These are phyloP conservation scores for Cladorrhinum sp. DNA, from an alignment of 2,329 filamentous ascomycete genomes.

Conservation along the genomic window DNA sequence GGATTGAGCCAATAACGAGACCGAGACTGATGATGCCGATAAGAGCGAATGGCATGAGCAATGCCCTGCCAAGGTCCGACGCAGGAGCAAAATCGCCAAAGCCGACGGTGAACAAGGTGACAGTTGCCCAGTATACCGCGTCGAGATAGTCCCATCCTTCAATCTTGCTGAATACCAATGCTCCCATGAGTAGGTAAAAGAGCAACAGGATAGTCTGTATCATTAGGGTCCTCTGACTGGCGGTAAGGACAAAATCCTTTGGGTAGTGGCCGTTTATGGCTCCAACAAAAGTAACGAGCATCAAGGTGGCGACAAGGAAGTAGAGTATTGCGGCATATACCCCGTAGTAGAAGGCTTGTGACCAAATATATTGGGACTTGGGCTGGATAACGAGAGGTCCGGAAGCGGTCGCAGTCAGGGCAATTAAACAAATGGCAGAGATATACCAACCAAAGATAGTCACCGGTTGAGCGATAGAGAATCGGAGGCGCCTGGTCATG, in stretches of 20 bases:
- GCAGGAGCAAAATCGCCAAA: conserved; percentile 54
- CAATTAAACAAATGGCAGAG: conserved; percentile 62
- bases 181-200: conserved; percentile 75
- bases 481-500: conserved; percentile 76
- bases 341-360: conserved; percentile 84
- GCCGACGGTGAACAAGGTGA: conserved; percentile 64
- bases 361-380: conserved; percentile 57
- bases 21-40: conserved; percentile 81
- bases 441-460: conserved; percentile 79
- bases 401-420: conserved; percentile 63
- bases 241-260: conserved; percentile 74
- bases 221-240: conserved; percentile 82
- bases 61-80: conserved; percentile 58
- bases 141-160: conserved; percentile 77
- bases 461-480: conserved; percentile 75
- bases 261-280: conserved; percentile 68
- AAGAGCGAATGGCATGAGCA: conserved; percentile 81
- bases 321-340: conserved; percentile 78
- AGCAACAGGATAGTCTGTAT: conserved; percentile 86
- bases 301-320: conserved; percentile 71
- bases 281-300: conserved; percentile 76
- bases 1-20: conserved; percentile 77
- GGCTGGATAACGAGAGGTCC: conserved; percentile 50
- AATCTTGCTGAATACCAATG: conserved; percentile 67
- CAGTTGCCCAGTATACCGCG: conserved; percentile 74